Conservation (phyloP, 225 moss, liverwort and hornwort species). For the Thuidium tamariscinum region DNA sequence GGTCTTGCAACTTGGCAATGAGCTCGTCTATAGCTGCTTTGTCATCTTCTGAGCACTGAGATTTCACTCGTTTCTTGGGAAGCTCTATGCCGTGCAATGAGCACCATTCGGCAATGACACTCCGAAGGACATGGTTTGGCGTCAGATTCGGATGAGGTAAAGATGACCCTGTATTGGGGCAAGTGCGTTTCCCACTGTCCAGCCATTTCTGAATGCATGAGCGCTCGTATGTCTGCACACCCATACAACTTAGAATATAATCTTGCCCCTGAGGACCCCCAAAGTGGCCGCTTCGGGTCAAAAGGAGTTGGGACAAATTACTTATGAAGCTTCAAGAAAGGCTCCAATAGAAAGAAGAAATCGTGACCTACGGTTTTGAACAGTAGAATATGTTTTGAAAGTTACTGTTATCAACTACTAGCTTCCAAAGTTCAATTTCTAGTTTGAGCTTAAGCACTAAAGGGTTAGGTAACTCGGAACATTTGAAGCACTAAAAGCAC, state of each 20-base stretch:
- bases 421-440: not conserved
- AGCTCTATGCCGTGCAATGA: slow-evolving; percentile 43
- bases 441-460: not conserved
- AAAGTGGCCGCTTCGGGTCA: not conserved
- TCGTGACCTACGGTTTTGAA: not conserved
- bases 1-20: slow-evolving; percentile 29
- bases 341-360: not conserved
- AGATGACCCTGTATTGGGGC: slow-evolving; percentile 42
- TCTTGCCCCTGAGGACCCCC: not conserved
- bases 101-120: slow-evolving; percentile 78
- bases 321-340: not conserved
- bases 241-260: not conserved
- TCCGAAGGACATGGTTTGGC: slow-evolving; percentile 72
- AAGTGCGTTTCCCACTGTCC: slow-evolving; percentile 49
- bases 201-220: slow-evolving; percentile 76
- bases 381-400: not conserved
- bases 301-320: not conserved
- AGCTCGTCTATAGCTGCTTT: slow-evolving; percentile 43
- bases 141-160: slow-evolving; percentile 46
- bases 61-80: slow-evolving; percentile 17
- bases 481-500: not conserved
- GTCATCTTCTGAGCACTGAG: slow-evolving; percentile 30
- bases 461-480: not conserved
- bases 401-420: not conserved
- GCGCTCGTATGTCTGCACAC: slow-evolving; percentile 66